A percentile compares a stretch with the other conserved stretches of the same genome.
These are phyloP conservation scores for Fusarium sp. DNA, from an alignment of 2,329 filamentous ascomycete species.

Conservation along the genomic window DNA sequence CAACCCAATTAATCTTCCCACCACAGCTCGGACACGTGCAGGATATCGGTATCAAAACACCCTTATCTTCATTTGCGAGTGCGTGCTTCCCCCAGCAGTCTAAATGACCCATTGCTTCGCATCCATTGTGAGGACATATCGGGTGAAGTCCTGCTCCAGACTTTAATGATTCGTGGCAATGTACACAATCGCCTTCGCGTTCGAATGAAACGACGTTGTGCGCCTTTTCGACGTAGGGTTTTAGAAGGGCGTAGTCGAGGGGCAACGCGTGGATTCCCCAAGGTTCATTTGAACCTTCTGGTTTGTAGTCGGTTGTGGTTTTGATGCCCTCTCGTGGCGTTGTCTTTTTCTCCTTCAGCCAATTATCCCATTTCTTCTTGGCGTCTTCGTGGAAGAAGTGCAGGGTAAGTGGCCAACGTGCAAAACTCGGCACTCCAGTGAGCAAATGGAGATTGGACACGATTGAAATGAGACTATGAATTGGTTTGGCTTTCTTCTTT, in stretches of 20 bases:
- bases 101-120: conserved; percentile 69
- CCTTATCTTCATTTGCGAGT: conserved; percentile 52
- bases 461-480: conserved; percentile 71
- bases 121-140: conserved; percentile 65
- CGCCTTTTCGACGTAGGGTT: conserved; percentile 66
- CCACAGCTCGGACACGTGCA: conserved; percentile 80
- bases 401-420: conserved; percentile 82
- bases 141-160: conserved; percentile 64
- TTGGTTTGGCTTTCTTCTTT: conserved; percentile 67
- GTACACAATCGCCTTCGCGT: conserved; percentile 64
- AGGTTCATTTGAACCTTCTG: conserved; percentile 31
- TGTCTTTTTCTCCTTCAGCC: conserved; percentile 62
- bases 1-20: conserved; percentile 72
- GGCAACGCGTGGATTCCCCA: conserved; percentile 66
- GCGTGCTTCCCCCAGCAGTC: conserved; percentile 69
- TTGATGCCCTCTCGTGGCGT: conserved; percentile 60
- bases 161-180: conserved; percentile 61
- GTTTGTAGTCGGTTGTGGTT: conserved; percentile 68
- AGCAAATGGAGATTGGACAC: conserved; percentile 85
- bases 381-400: conserved; percentile 82
- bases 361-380: conserved; percentile 73
- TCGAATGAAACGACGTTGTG: conserved; percentile 66
- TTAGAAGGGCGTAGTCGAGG: conserved; percentile 66
- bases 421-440: conserved; percentile 81
- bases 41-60: conserved; percentile 70